phyloP scores from a whole-genome alignment of 2,329 filamentous ascomycete genomes.

The Ceratocystis colombiana region DNA sequence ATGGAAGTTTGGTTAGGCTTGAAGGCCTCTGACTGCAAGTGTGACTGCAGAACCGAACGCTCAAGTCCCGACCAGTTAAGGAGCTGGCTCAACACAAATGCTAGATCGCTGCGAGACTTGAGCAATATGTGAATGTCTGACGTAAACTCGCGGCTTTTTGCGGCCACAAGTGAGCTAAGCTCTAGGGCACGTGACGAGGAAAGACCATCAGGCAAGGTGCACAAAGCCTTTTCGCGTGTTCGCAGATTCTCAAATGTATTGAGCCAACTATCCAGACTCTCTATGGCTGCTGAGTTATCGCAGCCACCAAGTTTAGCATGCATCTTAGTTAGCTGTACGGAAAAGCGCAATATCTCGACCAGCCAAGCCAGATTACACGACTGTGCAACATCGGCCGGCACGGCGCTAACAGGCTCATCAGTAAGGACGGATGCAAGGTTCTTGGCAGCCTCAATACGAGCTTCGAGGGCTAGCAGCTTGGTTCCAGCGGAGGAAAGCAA shows the following conservation, averaged over 20 bases:
- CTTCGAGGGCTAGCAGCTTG: slow-evolving; percentile 17
- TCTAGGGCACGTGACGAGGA: slow-evolving; percentile 34
- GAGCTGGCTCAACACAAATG: slow-evolving; percentile 57
- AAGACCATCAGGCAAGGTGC: slow-evolving; percentile 44
- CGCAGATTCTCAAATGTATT: slow-evolving; percentile 39
- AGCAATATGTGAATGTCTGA: slow-evolving; percentile 36
- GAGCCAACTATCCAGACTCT: slow-evolving; percentile 43
- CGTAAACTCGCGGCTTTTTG: slow-evolving; percentile 34
- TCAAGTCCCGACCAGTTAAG: slow-evolving; percentile 48
- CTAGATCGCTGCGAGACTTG: slow-evolving; percentile 44
- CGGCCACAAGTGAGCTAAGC: slow-evolving; percentile 33
- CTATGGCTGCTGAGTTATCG: slow-evolving; percentile 39
- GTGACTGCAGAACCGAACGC: slow-evolving; percentile 28
- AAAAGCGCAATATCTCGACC: slow-evolving; percentile 55
- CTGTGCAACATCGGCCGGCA: slow-evolving; percentile 13
- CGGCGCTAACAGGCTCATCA: background rate
- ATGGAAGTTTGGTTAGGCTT: slow-evolving; percentile 27
- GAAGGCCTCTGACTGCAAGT: background rate
- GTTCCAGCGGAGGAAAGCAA: slow-evolving; percentile 30
- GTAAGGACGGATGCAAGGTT: slow-evolving; percentile 20
- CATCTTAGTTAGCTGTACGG: slow-evolving; percentile 50
- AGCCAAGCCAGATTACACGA: slow-evolving; percentile 45
- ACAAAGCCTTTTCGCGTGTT: slow-evolving; percentile 36
- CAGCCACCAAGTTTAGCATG: slow-evolving; percentile 55
- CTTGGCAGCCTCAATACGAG: background rate